A percentile compares a stretch with the other conserved stretches of the same genome.
phyloP scores from a whole-genome alignment of 257 asterid genomes.

The Primulina huaijiensis region DNA sequence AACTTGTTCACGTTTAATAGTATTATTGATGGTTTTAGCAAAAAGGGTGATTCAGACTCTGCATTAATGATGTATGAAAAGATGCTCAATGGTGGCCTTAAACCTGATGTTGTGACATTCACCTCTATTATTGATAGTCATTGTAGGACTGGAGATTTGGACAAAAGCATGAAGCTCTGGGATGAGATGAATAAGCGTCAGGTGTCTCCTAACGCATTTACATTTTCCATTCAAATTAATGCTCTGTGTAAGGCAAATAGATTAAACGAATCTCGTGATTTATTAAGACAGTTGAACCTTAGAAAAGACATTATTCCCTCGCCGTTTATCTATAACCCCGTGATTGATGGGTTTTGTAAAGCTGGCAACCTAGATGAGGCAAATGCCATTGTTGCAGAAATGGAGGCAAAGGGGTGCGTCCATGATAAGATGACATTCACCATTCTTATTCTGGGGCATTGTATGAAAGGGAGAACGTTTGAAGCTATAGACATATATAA shows the following conservation, averaged over 20 bases:
- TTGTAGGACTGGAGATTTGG: constrained; percentile 67
- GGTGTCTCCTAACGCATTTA: constrained; percentile 57
- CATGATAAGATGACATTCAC: constrained; percentile 90
- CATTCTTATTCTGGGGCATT: constrained; percentile 84
- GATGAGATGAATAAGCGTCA: constrained; percentile 59
- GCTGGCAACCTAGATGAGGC: constrained; percentile 85
- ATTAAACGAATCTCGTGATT: constrained; percentile 64
- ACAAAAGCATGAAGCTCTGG: constrained; percentile 57
- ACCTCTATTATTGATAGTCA: constrained; percentile 74
- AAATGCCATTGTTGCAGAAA: constrained; percentile 58
- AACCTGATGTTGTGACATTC: constrained; percentile 75
- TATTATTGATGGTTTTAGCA: constrained; percentile 78
- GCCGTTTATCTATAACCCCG: constrained; percentile 83
- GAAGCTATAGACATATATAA: constrained; percentile 64
- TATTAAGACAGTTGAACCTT: constrained; percentile 52
- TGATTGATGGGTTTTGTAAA: constrained; percentile 84
- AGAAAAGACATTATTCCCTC: constrained; percentile 59
- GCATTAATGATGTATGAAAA: constrained; percentile 47
- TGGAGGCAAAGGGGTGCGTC: constrained; percentile 73
- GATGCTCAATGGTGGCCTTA: constrained; percentile 45
- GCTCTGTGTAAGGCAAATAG: constrained; percentile 77
- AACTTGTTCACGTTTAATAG: constrained; percentile 57
- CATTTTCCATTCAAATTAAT: constrained; percentile 63
- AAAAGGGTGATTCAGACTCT: constrained; percentile 59
- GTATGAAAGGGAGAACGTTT: constrained; percentile 92